These are phyloP conservation scores for Mucor irregularis DNA, from an alignment of 371 early-diverging fungal species.

Conservation along the genomic window DNA sequence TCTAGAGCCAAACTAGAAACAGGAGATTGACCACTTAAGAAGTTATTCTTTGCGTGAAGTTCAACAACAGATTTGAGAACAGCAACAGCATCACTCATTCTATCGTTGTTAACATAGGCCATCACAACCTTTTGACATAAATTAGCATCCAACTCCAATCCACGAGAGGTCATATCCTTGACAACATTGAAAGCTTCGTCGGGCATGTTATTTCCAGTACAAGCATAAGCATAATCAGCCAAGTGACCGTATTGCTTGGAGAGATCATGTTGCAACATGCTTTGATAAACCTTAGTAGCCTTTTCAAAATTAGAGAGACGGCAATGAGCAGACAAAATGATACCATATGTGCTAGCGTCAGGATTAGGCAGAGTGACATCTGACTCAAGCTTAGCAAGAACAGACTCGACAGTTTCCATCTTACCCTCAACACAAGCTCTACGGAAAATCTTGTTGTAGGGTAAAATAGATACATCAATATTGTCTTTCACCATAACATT, in stretches of 20 bases:
- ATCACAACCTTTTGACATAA: slow-evolving; percentile 23
- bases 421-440: slow-evolving; percentile 33
- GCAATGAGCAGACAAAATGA: slow-evolving; percentile 34
- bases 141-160: slow-evolving; percentile 28
- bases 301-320: slow-evolving; percentile 31
- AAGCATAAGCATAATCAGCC: slow-evolving; percentile 37
- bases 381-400: slow-evolving; percentile 27
- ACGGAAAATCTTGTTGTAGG: slow-evolving; percentile 45
- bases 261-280: slow-evolving; percentile 30
- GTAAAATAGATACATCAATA: slow-evolving; percentile 29
- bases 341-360: slow-evolving; percentile 39
- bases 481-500: slow-evolving; percentile 36
- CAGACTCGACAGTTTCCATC: slow-evolving; percentile 24
- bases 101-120: slow-evolving; percentile 15
- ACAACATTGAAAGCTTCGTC: slow-evolving; percentile 27
- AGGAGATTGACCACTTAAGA: slow-evolving; percentile 9
- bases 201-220: slow-evolving; percentile 18
- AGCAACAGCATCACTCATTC: slow-evolving; percentile 10
- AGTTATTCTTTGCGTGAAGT: slow-evolving; percentile 19
- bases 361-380: slow-evolving; percentile 34
- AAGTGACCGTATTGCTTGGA: slow-evolving; percentile 39
- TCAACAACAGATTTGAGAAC: slow-evolving; percentile 7
- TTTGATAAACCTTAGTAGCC: slow-evolving; percentile 31
- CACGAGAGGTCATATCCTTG: slow-evolving; percentile 25
- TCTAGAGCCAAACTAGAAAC: slow-evolving; percentile 21